These are phyloP conservation scores for Aspergillus brasiliensis DNA, from an alignment of 2,329 filamentous ascomycete species.

Conservation along the genomic window DNA sequence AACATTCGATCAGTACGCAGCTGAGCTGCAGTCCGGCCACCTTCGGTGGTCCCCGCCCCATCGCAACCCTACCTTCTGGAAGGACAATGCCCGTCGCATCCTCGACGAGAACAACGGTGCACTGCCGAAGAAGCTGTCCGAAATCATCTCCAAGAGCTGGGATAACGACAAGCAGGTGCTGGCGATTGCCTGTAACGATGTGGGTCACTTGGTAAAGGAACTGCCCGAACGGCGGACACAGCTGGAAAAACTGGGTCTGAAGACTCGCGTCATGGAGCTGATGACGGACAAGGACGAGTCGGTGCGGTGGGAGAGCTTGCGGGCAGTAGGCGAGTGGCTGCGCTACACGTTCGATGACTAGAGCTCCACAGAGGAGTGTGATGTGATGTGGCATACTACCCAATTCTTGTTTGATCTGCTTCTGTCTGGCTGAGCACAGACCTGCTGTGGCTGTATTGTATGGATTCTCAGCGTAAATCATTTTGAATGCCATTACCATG, in stretches of 20 bases:
- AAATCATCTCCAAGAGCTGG: conserved; percentile 80
- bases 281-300: conserved; percentile 89
- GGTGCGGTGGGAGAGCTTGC: conserved; percentile 89
- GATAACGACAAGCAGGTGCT: conserved; percentile 84
- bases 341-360: conserved; percentile 66
- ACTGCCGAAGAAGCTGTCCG: conserved; percentile 77
- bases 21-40: conserved; percentile 82
- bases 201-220: conserved; percentile 85
- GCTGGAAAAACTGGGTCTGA: conserved; percentile 81
- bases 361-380: not conserved
- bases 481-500: conserved; percentile 7
- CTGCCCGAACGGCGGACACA: conserved; percentile 79
- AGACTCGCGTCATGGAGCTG: conserved; percentile 86
- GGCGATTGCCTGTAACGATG: conserved; percentile 89
- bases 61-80: conserved; percentile 84
- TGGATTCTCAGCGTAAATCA: conserved; percentile 14
- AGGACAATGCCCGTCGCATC: conserved; percentile 85
- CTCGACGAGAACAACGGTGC: conserved; percentile 80
- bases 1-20: conserved; percentile 70
- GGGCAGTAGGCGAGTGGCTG: conserved; percentile 78
- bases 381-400: conserved; percentile 25
- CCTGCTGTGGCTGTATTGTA: conserved; percentile 5
- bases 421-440: conserved; percentile 3
- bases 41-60: conserved; percentile 92
- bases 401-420: conserved; percentile 16